Evolutionary conservation across 1,284 basidiomycete species (phyloP).

Genomic region (Sporisorium exsertum): DNA sequence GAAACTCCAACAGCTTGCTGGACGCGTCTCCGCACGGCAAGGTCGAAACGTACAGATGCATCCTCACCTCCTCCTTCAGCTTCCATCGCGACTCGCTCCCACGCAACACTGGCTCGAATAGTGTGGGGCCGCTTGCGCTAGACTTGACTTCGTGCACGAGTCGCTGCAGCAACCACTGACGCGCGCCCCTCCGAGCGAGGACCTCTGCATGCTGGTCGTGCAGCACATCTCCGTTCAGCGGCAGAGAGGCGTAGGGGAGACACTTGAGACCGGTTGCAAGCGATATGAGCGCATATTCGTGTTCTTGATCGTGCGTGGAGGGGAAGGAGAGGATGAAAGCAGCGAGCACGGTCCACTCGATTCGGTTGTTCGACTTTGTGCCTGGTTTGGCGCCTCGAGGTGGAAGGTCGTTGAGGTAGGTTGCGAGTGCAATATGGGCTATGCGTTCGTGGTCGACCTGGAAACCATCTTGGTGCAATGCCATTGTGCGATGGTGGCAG

Average conservation of each 20-base stretch:
- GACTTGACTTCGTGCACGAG: constrained; percentile 69
- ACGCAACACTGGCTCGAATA: constrained; percentile 13
- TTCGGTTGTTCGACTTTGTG: constrained; percentile 27
- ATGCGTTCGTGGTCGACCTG: constrained; percentile 31
- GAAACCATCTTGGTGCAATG: neutral
- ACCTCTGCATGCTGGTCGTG: constrained; percentile 94
- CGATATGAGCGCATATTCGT: constrained; percentile 72
- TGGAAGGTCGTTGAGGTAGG: constrained; percentile 35
- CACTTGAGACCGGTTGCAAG: constrained; percentile 89
- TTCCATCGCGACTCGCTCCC: constrained; percentile 69
- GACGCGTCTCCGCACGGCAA: constrained; percentile 76
- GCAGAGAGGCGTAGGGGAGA: constrained; percentile 77
- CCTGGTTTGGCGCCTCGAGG: constrained; percentile 49
- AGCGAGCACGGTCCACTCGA: constrained; percentile 59
- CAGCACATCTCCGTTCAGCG: constrained; percentile 80
- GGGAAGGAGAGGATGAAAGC: constrained; percentile 39
- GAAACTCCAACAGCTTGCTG: constrained; percentile 35
- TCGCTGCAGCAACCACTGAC: constrained; percentile 84
- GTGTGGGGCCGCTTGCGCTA: neutral
- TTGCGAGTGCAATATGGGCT: constrained; percentile 12
- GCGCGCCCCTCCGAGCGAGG: constrained; percentile 81
- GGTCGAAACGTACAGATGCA: constrained; percentile 86
- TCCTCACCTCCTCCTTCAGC: constrained; percentile 73
- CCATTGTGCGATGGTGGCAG: constrained; percentile 2
- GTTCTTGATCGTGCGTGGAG: neutral